Base-by-base conservation (phyloP, 148 eudicot species). In the Amaranthus hypochondriacus region DNA sequence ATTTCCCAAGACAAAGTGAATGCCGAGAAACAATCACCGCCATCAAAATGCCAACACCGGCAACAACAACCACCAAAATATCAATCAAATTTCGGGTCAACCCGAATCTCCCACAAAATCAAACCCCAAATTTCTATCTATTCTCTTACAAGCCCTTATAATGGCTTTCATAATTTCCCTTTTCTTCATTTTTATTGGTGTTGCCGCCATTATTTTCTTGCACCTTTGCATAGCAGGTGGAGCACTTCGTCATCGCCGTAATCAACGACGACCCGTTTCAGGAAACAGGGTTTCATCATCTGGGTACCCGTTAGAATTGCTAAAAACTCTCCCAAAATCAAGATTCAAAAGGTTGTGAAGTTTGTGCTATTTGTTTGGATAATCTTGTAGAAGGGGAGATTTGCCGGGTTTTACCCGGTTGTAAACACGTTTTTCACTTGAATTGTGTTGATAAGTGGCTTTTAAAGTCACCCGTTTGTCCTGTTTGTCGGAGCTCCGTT, bases 311-410 rank as follows among this genome's bases (percentile, higher is more conserved):
- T 15, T 6, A 2, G 83, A 74, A 7, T 73, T 68, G 78, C 76
- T 79, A 1, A 77, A 73, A n/a, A 11, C 68, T 1, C 70, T 83
- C 7, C 85, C 86, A 1, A 70, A 70, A 57, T 58, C 57, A 59
- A 77, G 73, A 59, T 58, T 76, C 10, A 62, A n/a, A n/a, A 39
- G 70, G 69, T 2, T 58, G 47, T 48, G 81, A 77, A 2, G 14
- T 67, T 21, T 92, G 98, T 51, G 87, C 89, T 2, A 86, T 92
- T 48, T 92, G 98, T 66, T 74, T 92, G 84, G 96, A 92, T 44
- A 6, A 56, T 44, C 71, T 88, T 21, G 44, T 43, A 52, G 84
- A 68, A 0, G 93, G 96, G 1, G 90, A 90, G 21, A 43, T 60
- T 63, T 83, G 88, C 55, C 63, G 90, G 76, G 75, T 58, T 44